Evolutionary conservation across 441 rosid species (phyloP), one percentile per base, ranked within the genome.

Genomic region (Kokia cookei): DNA sequence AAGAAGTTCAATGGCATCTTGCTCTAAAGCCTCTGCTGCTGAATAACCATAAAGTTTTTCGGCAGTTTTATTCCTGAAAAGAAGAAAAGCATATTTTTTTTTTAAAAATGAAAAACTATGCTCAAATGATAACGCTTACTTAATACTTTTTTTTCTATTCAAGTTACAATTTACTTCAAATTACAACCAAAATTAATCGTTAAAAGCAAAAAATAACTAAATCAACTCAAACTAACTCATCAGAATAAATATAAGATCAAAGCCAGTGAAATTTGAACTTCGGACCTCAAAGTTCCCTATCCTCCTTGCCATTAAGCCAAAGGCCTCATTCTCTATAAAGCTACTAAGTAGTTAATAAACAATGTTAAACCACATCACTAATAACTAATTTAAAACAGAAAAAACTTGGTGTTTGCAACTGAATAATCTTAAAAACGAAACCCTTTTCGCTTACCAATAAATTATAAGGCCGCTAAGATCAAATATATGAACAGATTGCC

Each of bases 401-500:
- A 15, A 15, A 68, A 5, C 6, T 29, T 32, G 47, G 1, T 51
- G 6, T 32, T 50, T 15, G 45, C 43, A 50, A n/a, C 26, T 24
- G 19, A 45, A 15, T 47, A 26, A 26, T 29, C 10, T 1, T 1
- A 15, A 26, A 67, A 48, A 10, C 1, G 26, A 66, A 45, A 29
- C 35, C 3, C 14, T 26, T 27, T 35, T 32, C 26, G 75, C 88
- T 89, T 74, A 95, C 99, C 99, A 95, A 74, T 93, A 93, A 73
- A 93, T 86, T 22, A 95, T 81, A 50, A 88, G 90, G 73, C 87
- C 87, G 17, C 75, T 66, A 1, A 81, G 82, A 82, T 89, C 96
- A 67, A 84, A 81, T 65, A 93, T 91, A 80, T 95, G 96, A 82
- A 95, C 94, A 63, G 97, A 82, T 71, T 95, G 99, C 50, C 96